Percentiles rank a stretch among this genome's conserved stretches.
phyloP scores from a whole-genome alignment of 768 basidiomycete species.

The Phlebiopsis gigantea region DNA sequence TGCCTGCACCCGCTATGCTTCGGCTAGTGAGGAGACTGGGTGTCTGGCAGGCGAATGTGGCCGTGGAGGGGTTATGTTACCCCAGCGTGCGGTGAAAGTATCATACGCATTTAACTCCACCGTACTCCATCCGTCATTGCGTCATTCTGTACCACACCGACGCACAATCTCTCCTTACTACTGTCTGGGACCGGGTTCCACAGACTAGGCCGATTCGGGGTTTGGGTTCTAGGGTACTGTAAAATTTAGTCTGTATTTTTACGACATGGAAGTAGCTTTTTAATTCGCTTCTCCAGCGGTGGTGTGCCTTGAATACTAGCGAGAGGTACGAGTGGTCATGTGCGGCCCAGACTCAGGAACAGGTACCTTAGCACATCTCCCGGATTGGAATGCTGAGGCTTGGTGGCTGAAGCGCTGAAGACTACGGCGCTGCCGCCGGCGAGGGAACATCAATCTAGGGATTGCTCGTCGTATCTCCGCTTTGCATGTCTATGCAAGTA shows the following conservation, averaged over 20 bases:
- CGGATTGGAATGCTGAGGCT: neutral
- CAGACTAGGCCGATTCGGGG: neutral
- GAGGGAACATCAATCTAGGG: too few species aligned
- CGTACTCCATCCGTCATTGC: neutral
- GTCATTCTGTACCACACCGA: neutral
- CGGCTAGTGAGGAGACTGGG: slow-evolving; percentile 62
- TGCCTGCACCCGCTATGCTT: slow-evolving; percentile 66
- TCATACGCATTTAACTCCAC: neutral
- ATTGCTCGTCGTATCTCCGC: too few species aligned
- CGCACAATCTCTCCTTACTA: neutral
- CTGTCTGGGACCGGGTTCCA: neutral
- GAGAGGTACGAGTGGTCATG: neutral
- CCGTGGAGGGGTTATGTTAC: slow-evolving; percentile 62
- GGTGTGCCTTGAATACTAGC: neutral
- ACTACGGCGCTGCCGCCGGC: too few species aligned
- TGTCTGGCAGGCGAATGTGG: slow-evolving; percentile 80
- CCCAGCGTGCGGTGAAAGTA: slow-evolving; percentile 30
- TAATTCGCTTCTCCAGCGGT: neutral
- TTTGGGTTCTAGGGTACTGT: slow-evolving; percentile 10
- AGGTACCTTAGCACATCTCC: neutral
- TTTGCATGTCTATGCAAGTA: too few species aligned
- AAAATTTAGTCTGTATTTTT: slow-evolving; percentile 11
- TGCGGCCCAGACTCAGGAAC: neutral
- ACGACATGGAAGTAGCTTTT: neutral
- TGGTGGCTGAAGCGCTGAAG: slow-evolving; percentile 1